These are phyloP conservation scores for Tetramitus jugosus DNA, from an alignment of 208 protist species.

Conservation along the genomic window DNA sequence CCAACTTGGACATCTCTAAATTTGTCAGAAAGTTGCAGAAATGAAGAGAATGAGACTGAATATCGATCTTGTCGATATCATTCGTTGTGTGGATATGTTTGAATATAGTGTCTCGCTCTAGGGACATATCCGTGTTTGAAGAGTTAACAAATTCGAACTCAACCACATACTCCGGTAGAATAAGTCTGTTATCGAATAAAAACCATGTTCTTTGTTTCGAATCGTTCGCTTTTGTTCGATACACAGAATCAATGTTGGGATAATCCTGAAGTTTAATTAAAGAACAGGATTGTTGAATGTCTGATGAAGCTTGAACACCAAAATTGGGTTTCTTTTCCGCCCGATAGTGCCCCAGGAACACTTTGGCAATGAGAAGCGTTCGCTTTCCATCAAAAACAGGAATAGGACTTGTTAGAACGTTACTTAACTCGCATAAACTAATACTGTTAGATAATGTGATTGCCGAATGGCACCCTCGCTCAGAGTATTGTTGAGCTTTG, in stretches of 20 bases:
- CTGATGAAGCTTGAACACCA: background rate
- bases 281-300: background rate
- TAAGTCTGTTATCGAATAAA: constrained; percentile 55
- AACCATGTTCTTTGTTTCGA: constrained; percentile 58
- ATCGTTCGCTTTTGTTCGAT: constrained; percentile 46
- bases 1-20: background rate
- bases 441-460: constrained; percentile 72
- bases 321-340: constrained; percentile 58
- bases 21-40: background rate
- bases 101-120: background rate
- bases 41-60: background rate
- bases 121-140: no score
- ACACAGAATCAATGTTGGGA: constrained; percentile 49
- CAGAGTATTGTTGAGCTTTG: constrained; percentile 3
- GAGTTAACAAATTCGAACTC: background rate
- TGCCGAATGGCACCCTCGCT: background rate
- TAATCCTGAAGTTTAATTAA: background rate
- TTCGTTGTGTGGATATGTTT: background rate
- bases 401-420: background rate
- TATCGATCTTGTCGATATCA: background rate
- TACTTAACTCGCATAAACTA: constrained; percentile 41
- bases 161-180: constrained; percentile 1
- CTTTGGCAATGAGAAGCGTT: background rate
- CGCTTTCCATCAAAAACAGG: no score
- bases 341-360: background rate